These are phyloP conservation scores for Diatrype stigma DNA, from an alignment of 2,329 filamentous ascomycete genomes.

Conservation along the genomic window DNA sequence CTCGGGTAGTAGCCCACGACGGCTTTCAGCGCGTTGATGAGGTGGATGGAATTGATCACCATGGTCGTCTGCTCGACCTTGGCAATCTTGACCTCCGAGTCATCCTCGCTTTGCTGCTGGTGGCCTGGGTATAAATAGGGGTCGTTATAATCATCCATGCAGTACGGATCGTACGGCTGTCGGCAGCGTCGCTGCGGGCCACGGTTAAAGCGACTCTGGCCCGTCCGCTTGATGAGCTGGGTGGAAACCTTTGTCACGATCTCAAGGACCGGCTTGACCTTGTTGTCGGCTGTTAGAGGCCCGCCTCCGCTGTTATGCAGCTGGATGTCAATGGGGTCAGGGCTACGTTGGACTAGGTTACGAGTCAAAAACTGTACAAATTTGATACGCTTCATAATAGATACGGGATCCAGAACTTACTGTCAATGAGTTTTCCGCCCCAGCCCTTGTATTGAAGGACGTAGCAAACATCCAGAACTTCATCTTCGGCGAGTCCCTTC, in stretches of 20 bases:
- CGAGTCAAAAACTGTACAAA: constrained; percentile 4
- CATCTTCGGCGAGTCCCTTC: constrained; percentile 18
- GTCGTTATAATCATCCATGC: constrained; percentile 23
- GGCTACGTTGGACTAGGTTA: constrained; percentile 32
- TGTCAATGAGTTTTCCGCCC: constrained; percentile 30
- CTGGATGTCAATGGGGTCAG: constrained; percentile 33
- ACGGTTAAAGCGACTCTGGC: neutral
- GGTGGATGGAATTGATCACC: constrained; percentile 39
- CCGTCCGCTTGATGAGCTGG: constrained; percentile 9
- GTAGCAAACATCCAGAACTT: constrained; percentile 38
- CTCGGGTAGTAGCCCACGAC: constrained; percentile 46
- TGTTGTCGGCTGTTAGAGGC: constrained; percentile 3
- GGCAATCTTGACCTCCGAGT: constrained; percentile 19
- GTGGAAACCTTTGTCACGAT: constrained; percentile 37
- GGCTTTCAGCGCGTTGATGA: constrained; percentile 44
- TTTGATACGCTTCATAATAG: no score
- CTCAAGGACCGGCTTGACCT: constrained; percentile 36
- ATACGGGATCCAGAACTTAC: constrained; percentile 23
- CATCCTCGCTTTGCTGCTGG: constrained; percentile 7
- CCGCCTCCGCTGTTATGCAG: constrained; percentile 23
- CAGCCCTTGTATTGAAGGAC: constrained; percentile 35
- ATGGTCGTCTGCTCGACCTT: constrained; percentile 34
- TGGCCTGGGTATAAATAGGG: constrained; percentile 5
- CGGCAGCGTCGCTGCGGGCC: neutral
- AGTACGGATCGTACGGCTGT: constrained; percentile 13